A percentile compares a stretch with the other conserved stretches of the same genome.
These are phyloP conservation scores for Kandelia obovata DNA, from an alignment of 345 rosid species.

Conservation along the genomic window DNA sequence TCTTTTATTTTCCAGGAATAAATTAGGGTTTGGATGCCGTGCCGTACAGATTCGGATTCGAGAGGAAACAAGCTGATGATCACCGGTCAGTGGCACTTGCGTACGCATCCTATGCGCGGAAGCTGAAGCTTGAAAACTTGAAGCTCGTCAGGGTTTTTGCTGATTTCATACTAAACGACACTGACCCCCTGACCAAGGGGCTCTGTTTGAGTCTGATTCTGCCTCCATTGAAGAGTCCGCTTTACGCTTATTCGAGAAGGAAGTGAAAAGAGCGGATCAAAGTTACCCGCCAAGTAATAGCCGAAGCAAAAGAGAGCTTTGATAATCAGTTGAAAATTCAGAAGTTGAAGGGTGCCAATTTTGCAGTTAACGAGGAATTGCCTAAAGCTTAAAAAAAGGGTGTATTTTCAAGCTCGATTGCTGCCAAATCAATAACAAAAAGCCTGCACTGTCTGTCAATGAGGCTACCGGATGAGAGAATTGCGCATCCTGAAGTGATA, in stretches of 20 bases:
- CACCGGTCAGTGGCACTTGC: constrained; percentile 75
- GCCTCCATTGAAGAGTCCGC: constrained; percentile 57
- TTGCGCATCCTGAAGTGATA: constrained; percentile 79
- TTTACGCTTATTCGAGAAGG: constrained; percentile 83
- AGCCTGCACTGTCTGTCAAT: constrained; percentile 91
- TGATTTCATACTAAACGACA: constrained; percentile 76
- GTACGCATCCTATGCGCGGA: constrained; percentile 86
- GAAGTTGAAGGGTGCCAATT: constrained; percentile 86
- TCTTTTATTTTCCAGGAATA: background rate
- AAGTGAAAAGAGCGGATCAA: constrained; percentile 94
- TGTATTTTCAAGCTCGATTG: constrained; percentile 88
- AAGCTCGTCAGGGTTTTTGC: constrained; percentile 83
- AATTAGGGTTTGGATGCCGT: constrained; percentile 42
- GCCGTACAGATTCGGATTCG: constrained; percentile 47
- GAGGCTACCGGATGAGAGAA: constrained; percentile 96
- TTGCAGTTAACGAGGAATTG: constrained; percentile 81
- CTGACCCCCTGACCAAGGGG: constrained; percentile 71
- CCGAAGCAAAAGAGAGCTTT: constrained; percentile 89
- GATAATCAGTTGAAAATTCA: constrained; percentile 96
- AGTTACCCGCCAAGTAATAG: constrained; percentile 76
- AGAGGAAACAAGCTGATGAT: constrained; percentile 92
- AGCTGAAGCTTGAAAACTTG: constrained; percentile 92
- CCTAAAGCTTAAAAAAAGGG: constrained; percentile 95
- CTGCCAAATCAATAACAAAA: constrained; percentile 92
- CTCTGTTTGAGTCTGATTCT: constrained; percentile 62